These are phyloP conservation scores for Spencermartinsiella ligniputridi DNA, from an alignment of 1,139 yeast species.

Conservation along the genomic window DNA sequence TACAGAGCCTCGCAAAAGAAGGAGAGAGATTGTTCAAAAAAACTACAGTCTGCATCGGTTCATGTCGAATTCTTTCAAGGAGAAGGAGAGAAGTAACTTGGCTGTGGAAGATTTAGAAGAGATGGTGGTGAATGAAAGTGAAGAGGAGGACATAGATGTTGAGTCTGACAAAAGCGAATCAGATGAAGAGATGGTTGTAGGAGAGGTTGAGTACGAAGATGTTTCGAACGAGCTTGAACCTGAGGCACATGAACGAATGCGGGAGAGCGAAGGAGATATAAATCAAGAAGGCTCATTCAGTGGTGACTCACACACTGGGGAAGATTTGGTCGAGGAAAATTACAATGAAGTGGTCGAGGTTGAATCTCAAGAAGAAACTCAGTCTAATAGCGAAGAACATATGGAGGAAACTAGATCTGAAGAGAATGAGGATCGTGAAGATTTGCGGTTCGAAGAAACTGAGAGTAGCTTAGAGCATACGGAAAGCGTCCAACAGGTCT, in stretches of 20 bases:
- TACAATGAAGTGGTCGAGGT: conserved; percentile 2
- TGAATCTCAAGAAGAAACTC: not conserved
- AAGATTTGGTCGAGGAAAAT: conserved; percentile 2
- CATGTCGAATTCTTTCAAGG: not conserved
- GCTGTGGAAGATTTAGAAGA: not conserved
- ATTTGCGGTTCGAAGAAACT: conserved; percentile 8
- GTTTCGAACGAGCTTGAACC: conserved; percentile 10
- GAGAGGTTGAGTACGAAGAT: conserved; percentile 6
- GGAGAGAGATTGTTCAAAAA: not conserved
- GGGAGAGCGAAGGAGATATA: conserved; percentile 1
- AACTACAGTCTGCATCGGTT: not conserved
- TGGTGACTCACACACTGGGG: too few species aligned
- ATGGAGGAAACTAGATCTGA: conserved; percentile 16
- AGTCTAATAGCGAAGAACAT: conserved; percentile 9
- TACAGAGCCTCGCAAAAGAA: not conserved
- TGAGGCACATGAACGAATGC: not conserved
- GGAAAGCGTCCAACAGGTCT: too few species aligned
- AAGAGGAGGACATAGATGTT: conserved; percentile 2
- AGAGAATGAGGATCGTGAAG: conserved; percentile 15
- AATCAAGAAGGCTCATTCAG: too few species aligned
- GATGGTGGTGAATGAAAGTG: not conserved
- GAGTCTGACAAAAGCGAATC: conserved; percentile 4
- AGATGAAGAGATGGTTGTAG: conserved; percentile 4
- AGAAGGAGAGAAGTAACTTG: not conserved
- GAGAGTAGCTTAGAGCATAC: not conserved